Evolutionary conservation across 495 filamentous ascomycete genomes (phyloP).

Genomic region (Daldinia bambusicola): DNA sequence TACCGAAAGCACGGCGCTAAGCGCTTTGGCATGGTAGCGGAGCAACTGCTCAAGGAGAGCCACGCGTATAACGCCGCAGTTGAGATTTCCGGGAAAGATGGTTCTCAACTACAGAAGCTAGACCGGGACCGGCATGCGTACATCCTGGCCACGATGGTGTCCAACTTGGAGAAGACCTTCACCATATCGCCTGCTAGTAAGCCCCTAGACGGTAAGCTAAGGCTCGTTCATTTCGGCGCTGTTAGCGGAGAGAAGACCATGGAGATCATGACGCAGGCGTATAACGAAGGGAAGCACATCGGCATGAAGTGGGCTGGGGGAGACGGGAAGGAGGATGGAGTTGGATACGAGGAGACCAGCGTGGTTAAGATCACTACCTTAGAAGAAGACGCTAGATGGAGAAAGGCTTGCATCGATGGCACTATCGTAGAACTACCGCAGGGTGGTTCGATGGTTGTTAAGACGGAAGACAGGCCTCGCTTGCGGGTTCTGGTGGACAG

Average conservation of each 20-base stretch:
- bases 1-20: slow-evolving; percentile 78
- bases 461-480: slow-evolving; percentile 43
- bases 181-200: slow-evolving; percentile 75
- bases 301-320: slow-evolving; percentile 52
- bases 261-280: slow-evolving; percentile 80
- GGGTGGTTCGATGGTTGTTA: slow-evolving; percentile 76
- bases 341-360: slow-evolving; percentile 74
- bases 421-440: slow-evolving; percentile 77
- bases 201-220: slow-evolving; percentile 72
- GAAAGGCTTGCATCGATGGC: slow-evolving; percentile 89
- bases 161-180: slow-evolving; percentile 82
- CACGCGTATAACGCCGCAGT: slow-evolving; percentile 77
- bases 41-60: slow-evolving; percentile 70
- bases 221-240: slow-evolving; percentile 78
- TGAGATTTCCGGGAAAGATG: slow-evolving; percentile 38
- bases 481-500: slow-evolving; percentile 53
- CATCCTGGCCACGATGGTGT: slow-evolving; percentile 76
- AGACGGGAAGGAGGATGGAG: slow-evolving; percentile 49
- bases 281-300: slow-evolving; percentile 77
- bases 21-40: slow-evolving; percentile 85
- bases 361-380: slow-evolving; percentile 71
- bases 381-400: slow-evolving; percentile 74
- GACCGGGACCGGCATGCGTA: slow-evolving; percentile 63
- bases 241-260: slow-evolving; percentile 70
- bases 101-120: slow-evolving; percentile 47